These are phyloP conservation scores for Carex cristatella DNA, from an alignment of 176 grass and related monocot species.

Conservation along the genomic window DNA sequence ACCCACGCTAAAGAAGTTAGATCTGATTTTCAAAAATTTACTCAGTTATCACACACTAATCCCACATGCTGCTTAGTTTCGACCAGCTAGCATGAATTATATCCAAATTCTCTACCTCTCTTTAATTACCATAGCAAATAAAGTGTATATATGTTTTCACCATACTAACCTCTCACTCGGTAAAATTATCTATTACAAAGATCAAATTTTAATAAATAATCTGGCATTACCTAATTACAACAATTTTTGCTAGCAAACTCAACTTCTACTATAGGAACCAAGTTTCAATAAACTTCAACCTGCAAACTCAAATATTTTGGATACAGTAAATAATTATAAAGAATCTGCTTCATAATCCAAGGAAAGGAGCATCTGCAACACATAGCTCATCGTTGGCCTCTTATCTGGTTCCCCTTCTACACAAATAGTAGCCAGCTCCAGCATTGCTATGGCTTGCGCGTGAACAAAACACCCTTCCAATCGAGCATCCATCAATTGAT, in stretches of 20 bases:
- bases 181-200: not conserved
- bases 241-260: not conserved
- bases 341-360: constrained; percentile 23
- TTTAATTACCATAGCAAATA: not conserved
- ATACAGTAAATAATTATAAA: not conserved
- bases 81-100: not conserved
- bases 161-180: not conserved
- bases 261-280: not conserved
- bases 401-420: constrained; percentile 32
- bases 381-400: constrained; percentile 43
- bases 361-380: constrained; percentile 36
- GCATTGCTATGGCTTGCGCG: constrained; percentile 33
- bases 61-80: not conserved
- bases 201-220: not conserved
- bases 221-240: not conserved
- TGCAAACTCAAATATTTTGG: not conserved
- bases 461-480: constrained; percentile 26
- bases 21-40: too few species aligned
- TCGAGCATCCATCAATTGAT: constrained; percentile 31
- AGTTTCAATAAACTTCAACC: not conserved
- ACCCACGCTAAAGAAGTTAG: too few species aligned
- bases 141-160: not conserved
- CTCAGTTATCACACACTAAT: too few species aligned
- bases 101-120: not conserved
- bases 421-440: constrained; percentile 32